These are phyloP conservation scores for Claviceps cyperi DNA, from an alignment of 2,329 filamentous ascomycete genomes.

Conservation along the genomic window DNA sequence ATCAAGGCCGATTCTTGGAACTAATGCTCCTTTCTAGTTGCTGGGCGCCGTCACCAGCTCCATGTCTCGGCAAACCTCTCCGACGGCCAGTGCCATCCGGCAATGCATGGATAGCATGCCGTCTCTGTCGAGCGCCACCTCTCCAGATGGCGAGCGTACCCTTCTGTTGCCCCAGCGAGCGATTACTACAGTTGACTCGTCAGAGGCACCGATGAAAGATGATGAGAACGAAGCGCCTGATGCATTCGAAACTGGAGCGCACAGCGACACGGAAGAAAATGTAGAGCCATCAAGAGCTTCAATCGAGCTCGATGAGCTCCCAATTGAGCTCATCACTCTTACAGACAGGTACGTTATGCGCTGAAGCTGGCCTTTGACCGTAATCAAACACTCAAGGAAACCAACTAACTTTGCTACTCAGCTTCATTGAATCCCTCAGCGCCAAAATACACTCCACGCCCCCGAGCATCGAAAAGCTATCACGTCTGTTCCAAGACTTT, in stretches of 20 bases:
- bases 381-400: background rate
- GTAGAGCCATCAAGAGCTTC: slow-evolving; percentile 37
- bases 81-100: slow-evolving; percentile 16
- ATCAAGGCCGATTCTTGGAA: background rate
- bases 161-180: slow-evolving; percentile 27
- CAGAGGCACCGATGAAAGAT: slow-evolving; percentile 9
- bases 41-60: slow-evolving; percentile 10
- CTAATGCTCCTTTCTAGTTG: slow-evolving; percentile 6
- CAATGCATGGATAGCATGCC: slow-evolving; percentile 16
- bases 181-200: slow-evolving; percentile 30
- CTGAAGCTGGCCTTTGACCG: background rate
- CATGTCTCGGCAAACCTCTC: slow-evolving; percentile 21
- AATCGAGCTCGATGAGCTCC: slow-evolving; percentile 73
- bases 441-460: slow-evolving; percentile 78
- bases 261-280: slow-evolving; percentile 29
- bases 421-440: slow-evolving; percentile 80
- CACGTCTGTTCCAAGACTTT: slow-evolving; percentile 87
- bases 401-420: slow-evolving; percentile 18
- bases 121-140: slow-evolving; percentile 15
- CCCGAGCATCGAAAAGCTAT: slow-evolving; percentile 67
- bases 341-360: slow-evolving; percentile 55
- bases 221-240: slow-evolving; percentile 24
- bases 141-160: slow-evolving; percentile 17
- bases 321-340: slow-evolving; percentile 82
- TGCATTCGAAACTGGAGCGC: slow-evolving; percentile 33